Base-by-base conservation (phyloP, 176 grass and related monocot genomes). In the Eragrostis nindensis region DNA sequence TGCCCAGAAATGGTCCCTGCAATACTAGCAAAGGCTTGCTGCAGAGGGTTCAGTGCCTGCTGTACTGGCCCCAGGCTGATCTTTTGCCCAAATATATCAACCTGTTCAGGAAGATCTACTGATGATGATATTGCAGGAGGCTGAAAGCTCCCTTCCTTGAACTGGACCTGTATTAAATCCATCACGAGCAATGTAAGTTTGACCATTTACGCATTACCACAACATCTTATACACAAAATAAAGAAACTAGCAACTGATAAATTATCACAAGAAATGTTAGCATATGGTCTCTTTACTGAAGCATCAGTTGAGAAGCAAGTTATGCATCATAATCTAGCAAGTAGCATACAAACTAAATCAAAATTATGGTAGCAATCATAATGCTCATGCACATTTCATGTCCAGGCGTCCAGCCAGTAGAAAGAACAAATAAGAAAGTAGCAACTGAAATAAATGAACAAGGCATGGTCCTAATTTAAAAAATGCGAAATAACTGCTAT, bases 111-210 rank as follows among this genome's bases (percentile, higher is more conserved):
- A 40, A 98, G 83, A 80, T 93, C 86, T 27, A 93, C 76, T 0
- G 88, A 84, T 9, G 90, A 87, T 30, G 90, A 84, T 91, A 98
- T 87, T 18, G 80, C 70, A 0, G 92, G 95, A 15, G 95, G 90
- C 83, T 95, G 81, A 21, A 98, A 89, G 29, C 81, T 91, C 76
- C 95, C 92, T 68, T 95, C 95, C 81, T 91, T 93, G 82, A 98
- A 95, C 80, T 95, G 86, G 30, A 98, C 92, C 95, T 95, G 75
- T 72, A 82, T 44, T 52, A 63, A 45, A 79, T 62, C 0, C 11
- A 40, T 60, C 41, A 18, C 3, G 1, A 71, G 5, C 22, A 45
- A 45, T 65, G 38, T 79, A 40, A 85, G 66, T 85, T 64, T 43
- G 2, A 24, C 30, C 18, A 65, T 42, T 7, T 60, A 48, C 17